Evolutionary conservation across 495 filamentous ascomycete genomes (phyloP).

Genomic region (Penicillium cosmopolitanum): DNA sequence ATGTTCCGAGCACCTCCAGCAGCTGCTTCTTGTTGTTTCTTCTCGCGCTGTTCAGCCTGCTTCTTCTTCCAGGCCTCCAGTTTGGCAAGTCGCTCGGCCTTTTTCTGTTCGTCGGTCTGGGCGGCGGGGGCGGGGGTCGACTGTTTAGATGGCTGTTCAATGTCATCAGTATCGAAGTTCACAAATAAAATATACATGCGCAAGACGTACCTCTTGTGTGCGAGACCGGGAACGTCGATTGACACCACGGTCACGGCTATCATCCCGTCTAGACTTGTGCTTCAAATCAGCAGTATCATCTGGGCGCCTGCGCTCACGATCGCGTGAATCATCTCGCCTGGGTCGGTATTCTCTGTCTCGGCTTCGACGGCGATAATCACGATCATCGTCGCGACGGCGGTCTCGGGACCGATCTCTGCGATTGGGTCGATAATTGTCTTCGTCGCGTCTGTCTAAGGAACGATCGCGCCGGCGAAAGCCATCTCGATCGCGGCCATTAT

Average conservation of each 20-base stretch:
- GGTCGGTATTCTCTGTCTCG: conserved; percentile 74
- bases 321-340: conserved; percentile 81
- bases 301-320: conserved; percentile 67
- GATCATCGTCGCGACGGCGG: conserved; percentile 57
- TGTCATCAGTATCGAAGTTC: conserved; percentile 7
- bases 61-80: conserved; percentile 93
- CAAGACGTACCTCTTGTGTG: conserved; percentile 57
- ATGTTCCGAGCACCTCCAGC: conserved; percentile 67
- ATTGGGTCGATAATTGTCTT: conserved; percentile 65
- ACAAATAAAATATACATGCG: background rate
- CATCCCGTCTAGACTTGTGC: conserved; percentile 69
- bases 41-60: conserved; percentile 75
- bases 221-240: conserved; percentile 47
- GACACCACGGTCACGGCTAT: conserved; percentile 58
- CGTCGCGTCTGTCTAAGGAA: conserved; percentile 71
- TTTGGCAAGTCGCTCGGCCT: conserved; percentile 80
- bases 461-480: conserved; percentile 70
- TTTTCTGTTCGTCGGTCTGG: conserved; percentile 79
- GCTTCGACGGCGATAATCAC: conserved; percentile 66
- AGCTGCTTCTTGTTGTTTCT: conserved; percentile 70
- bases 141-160: conserved; percentile 42
- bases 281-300: conserved; percentile 79
- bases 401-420: conserved; percentile 70
- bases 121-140: conserved; percentile 54
- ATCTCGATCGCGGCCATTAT: conserved; percentile 61